Base-by-base conservation (phyloP, 352 stramenopile species). In the Globisporangium emineosum region DNA sequence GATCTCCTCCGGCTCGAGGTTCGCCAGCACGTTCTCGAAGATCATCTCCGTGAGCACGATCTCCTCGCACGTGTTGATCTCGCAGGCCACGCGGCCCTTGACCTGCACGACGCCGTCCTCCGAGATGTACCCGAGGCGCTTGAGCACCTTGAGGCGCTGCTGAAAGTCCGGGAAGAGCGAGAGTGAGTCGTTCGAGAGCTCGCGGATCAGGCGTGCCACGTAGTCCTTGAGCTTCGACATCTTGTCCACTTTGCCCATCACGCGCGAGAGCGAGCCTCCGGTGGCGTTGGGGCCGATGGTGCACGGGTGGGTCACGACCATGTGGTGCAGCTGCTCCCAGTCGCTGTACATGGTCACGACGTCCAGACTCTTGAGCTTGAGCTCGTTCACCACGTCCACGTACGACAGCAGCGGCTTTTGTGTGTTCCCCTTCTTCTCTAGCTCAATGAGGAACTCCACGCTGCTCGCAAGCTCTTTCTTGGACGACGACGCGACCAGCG, bases 11-110 rank as follows among this genome's bases (percentile, higher is more conserved):
- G 97, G 97, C 65, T 98, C 91, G 8, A 99, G 77, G 19, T 94
- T 90, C 35, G 97, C 96, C 27, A 99, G 71, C 25, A 99, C 89
- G 56, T 99, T 99, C 70, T 98, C 96, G 71, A 99, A 99, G 35
- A 99, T 97, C 86, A 99, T 98, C 77, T 99, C 98, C 0, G 97
- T 99, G 19, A 98, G 79, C 62, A 99, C 91, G 10, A 99, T 78
- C 62, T 99, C 97, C 64, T 99, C 95, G 65, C 96, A 99, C 3
- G 96, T 99, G 79, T 99, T 99, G 51, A 99, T 94, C 80, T 99
- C 97, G 66, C 97, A 99, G 2, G 97, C 97, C 10, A 99, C 97
- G 25, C 97, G 86, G 21, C 98, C 98, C 72, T 99, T 99, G 35
- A 93, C 80, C 57, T 97, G 90, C 37, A 99, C 95, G 13, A 94